phyloP scores from a whole-genome alignment of 441 rosid genomes.

The Gossypium lobatum region DNA sequence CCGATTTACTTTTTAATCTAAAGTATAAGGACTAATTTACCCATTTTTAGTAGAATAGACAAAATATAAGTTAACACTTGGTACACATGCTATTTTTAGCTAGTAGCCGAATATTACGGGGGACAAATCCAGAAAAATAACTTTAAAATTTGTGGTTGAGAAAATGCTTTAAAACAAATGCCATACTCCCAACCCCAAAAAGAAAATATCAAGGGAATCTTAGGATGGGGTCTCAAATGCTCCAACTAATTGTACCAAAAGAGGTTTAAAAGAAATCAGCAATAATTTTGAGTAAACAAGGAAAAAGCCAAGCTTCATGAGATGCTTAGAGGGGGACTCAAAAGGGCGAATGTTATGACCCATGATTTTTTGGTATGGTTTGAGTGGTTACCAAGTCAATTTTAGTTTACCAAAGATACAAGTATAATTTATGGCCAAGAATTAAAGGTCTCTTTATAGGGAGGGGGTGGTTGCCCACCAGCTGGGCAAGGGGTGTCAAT shows the following conservation, averaged over 20 bases:
- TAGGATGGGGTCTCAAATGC: background rate
- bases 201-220: background rate
- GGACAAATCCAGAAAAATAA: no score
- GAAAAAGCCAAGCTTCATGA: background rate
- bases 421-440: slow-evolving; percentile 29
- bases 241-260: background rate
- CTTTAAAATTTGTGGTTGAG: slow-evolving; percentile 30
- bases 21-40: rapidly evolving
- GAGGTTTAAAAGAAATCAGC: background rate
- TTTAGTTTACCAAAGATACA: slow-evolving; percentile 19
- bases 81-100: no score
- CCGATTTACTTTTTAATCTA: no score
- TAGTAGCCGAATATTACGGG: no score
- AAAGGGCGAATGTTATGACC: background rate
- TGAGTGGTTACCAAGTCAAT: slow-evolving; percentile 44
- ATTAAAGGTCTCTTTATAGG: slow-evolving; percentile 20
- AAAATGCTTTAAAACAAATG: background rate
- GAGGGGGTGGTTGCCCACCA: slow-evolving; percentile 23
- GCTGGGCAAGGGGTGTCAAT: background rate
- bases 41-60: no score
- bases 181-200: background rate
- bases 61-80: no score
- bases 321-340: no score
- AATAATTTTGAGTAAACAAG: background rate
- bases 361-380: slow-evolving; percentile 12